Conservation (phyloP, 345 rosid species). For the Nephelium lappaceum region DNA sequence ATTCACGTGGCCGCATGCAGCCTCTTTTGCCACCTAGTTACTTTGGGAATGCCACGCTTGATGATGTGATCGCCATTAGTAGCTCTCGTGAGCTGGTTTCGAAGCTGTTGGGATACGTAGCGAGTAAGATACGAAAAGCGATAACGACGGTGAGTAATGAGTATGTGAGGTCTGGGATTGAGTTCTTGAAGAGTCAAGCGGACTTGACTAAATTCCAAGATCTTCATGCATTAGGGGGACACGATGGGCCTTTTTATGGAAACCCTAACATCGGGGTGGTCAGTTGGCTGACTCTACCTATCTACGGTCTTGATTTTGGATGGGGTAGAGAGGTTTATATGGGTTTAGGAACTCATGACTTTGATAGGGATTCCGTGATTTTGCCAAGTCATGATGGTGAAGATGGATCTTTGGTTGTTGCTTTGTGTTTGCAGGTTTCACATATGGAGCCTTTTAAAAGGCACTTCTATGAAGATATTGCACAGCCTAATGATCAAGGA, state of each 20-base stretch:
- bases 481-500: too few relatives aligned
- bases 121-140: slow-evolving; percentile 44
- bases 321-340: slow-evolving; percentile 62
- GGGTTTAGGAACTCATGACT: slow-evolving; percentile 56
- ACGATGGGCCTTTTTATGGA: too few relatives aligned
- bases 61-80: slow-evolving; percentile 43
- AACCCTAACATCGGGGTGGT: slow-evolving; percentile 66
- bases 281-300: slow-evolving; percentile 62
- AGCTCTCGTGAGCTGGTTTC: slow-evolving; percentile 38
- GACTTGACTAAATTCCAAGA: slow-evolving; percentile 54
- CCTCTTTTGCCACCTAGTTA: slow-evolving; percentile 40
- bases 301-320: slow-evolving; percentile 59
- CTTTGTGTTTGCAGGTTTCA: slow-evolving; percentile 30
- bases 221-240: slow-evolving; percentile 44
- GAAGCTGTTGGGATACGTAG: slow-evolving; percentile 45
- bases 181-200: slow-evolving; percentile 44
- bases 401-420: slow-evolving; percentile 38
- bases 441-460: slow-evolving; percentile 39
- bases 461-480: slow-evolving; percentile 40
- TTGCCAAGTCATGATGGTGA: slow-evolving; percentile 32
- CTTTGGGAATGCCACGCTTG: slow-evolving; percentile 50
- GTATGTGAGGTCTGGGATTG: slow-evolving; percentile 40
- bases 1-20: slow-evolving; percentile 47
- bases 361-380: slow-evolving; percentile 50
- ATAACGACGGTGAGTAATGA: slow-evolving; percentile 43